Evolutionary conservation across 31 red algal genomes (phyloP).

Genomic region (Odonthalia washingtoniensis): DNA sequence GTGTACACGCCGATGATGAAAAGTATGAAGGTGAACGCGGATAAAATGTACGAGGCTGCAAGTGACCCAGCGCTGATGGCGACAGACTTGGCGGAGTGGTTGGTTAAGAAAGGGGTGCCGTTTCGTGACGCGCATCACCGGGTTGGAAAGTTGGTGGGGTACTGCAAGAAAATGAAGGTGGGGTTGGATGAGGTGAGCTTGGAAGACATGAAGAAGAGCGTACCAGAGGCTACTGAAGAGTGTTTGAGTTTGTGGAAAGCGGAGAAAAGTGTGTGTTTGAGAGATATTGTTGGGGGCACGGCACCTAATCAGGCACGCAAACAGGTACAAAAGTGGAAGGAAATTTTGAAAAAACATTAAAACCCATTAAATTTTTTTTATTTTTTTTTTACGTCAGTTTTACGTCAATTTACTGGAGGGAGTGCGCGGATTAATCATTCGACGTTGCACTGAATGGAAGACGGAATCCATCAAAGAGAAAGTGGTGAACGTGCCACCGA

Average conservation of each 20-base stretch:
- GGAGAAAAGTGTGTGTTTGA: constrained; percentile 69
- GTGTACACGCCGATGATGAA: constrained; percentile 88
- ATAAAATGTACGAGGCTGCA: constrained; percentile 84
- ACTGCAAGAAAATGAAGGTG: constrained; percentile 60
- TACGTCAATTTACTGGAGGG: constrained; percentile 78
- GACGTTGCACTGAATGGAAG: constrained; percentile 56
- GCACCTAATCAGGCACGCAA: constrained; percentile 78
- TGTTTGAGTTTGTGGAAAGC: constrained; percentile 93
- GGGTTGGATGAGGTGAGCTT: constrained; percentile 76
- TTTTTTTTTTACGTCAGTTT: constrained; percentile 1
- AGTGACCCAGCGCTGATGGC: constrained; percentile 96
- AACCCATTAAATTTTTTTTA: neutral
- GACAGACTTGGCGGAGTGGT: constrained; percentile 99
- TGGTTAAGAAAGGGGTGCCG: constrained; percentile 90
- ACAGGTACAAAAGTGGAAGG: constrained; percentile 70
- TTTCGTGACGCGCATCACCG: constrained; percentile 97
- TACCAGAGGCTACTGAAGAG: constrained; percentile 93
- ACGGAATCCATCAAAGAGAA: constrained; percentile 80
- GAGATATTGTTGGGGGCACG: constrained; percentile 87
- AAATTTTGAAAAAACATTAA: neutral
- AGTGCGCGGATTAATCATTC: constrained; percentile 55
- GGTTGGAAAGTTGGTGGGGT: constrained; percentile 86
- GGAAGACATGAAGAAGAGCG: constrained; percentile 74
- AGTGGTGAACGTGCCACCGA: constrained; percentile 81
- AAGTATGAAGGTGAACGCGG: constrained; percentile 75